Base-by-base conservation (phyloP, 2,329 filamentous ascomycete species). In the Atkinsonella hypoxylon region DNA sequence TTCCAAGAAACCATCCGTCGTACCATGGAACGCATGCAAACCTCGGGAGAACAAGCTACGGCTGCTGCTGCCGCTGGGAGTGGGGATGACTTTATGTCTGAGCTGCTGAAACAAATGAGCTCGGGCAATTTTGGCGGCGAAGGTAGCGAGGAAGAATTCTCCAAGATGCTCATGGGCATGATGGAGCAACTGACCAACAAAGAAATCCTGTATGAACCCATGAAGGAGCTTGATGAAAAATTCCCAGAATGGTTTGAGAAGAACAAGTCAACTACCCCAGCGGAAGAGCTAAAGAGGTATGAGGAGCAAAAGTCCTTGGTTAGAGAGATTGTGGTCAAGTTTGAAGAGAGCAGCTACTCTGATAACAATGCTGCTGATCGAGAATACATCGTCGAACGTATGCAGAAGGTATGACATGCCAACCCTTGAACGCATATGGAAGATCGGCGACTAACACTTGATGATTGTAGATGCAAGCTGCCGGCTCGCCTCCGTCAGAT, bases 161-260 rank as follows among this genome's bases (percentile, higher is more conserved):
- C 88, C 51, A 91, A 95, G 70, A 89, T 97, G 82, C 79, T 98
- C 53, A 81, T 95, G 77, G 87, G 87, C 49, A 95, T 97, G 89
- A 97, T 98, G 91, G 89, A 97, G 70, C 90, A 98, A 67, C 77
- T 98, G 55, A 97, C 93, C 3, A 95, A 95, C 68, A 97, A 95
- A 73, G 93, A 97, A 59, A 96, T 98, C 55, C 70, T 98, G 47
- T 97, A 97, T 65, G 91, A 98, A 70, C 93, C 93, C 2, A 96
- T 98, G 89, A 95, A 95, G 72, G 93, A 98, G 69, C 73, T 98
- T 45, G 73, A 95, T 65, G 85, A 88, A 49, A 97, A 96, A 68
- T 98, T 93, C 63, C 91, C 90, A 0, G 81, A 70, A 2, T 98
- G 93, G 91, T 76, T 98, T 65, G 78, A 79, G 60, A 84, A 87